These are phyloP conservation scores for Lophiotrema nucula DNA, from an alignment of 495 filamentous ascomycete species.

Conservation along the genomic window DNA sequence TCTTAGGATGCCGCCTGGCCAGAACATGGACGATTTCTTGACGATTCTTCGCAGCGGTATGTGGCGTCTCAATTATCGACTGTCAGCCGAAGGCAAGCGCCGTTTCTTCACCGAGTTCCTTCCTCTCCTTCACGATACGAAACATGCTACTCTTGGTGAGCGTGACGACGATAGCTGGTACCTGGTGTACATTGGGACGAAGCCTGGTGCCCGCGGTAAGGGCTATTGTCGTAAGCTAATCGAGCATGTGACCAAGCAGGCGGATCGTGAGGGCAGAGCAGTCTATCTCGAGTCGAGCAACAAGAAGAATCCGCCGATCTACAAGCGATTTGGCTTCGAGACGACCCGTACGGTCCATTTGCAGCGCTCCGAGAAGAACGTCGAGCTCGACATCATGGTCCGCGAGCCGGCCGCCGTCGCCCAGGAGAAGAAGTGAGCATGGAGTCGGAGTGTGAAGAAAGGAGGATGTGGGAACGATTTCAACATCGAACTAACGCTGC, in stretches of 20 bases:
- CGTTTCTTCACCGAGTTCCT: slow-evolving; percentile 77
- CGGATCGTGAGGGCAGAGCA: slow-evolving; percentile 60
- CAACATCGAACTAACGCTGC: slow-evolving; percentile 21
- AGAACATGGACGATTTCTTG: slow-evolving; percentile 67
- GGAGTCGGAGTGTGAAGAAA: background rate
- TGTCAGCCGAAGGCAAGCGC: slow-evolving; percentile 64
- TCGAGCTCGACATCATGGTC: slow-evolving; percentile 74
- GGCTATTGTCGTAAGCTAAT: slow-evolving; percentile 70
- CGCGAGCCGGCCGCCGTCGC: slow-evolving; percentile 51
- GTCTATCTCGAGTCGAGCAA: slow-evolving; percentile 78
- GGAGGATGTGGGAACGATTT: slow-evolving; percentile 9
- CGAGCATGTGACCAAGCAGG: slow-evolving; percentile 62
- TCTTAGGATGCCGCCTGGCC: slow-evolving; percentile 71
- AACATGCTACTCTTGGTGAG: slow-evolving; percentile 61
- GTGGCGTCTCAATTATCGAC: slow-evolving; percentile 69
- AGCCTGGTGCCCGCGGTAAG: slow-evolving; percentile 60
- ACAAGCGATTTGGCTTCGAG: slow-evolving; percentile 69
- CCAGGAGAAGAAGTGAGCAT: slow-evolving; percentile 6
- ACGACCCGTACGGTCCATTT: slow-evolving; percentile 58
- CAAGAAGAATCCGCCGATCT: slow-evolving; percentile 62
- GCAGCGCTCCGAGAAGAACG: slow-evolving; percentile 55
- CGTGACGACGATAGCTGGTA: slow-evolving; percentile 65
- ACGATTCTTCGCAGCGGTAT: slow-evolving; percentile 70
- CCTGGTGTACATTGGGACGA: slow-evolving; percentile 76
- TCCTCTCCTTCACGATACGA: slow-evolving; percentile 71